Conservation (phyloP, 768 basidiomycete genomes). For the Lactarius deliciosus region DNA sequence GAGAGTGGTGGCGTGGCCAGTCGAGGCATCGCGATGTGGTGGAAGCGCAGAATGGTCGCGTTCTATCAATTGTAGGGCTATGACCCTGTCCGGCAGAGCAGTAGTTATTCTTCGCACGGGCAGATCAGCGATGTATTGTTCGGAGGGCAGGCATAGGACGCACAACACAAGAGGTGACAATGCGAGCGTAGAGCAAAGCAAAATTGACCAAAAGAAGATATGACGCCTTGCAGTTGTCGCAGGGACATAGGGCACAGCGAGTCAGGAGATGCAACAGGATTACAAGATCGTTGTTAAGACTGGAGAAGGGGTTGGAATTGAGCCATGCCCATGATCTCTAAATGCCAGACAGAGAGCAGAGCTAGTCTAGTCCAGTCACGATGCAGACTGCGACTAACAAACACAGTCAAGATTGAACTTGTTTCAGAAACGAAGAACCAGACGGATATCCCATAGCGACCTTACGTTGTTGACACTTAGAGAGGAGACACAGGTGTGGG, state of each 20-base stretch:
- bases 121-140: background rate
- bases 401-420: slow-evolving; percentile 2
- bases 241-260: slow-evolving; percentile 19
- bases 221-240: slow-evolving; percentile 3
- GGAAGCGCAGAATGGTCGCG: background rate
- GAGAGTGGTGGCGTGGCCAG: background rate
- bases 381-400: background rate
- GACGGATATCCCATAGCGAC: background rate
- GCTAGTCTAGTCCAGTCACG: slow-evolving; percentile 8
- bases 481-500: background rate
- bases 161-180: slow-evolving; percentile 11
- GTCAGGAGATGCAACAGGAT: background rate
- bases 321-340: background rate
- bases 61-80: background rate
- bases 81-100: background rate
- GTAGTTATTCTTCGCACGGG: slow-evolving; percentile 2
- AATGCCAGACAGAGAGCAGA: background rate
- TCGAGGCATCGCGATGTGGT: too few relatives aligned
- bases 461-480: background rate
- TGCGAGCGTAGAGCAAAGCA: slow-evolving; percentile 4
- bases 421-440: background rate
- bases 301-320: background rate
- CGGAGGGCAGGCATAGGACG: background rate
- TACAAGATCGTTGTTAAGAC: background rate
- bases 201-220: background rate